phyloP scores from a whole-genome alignment of 495 filamentous ascomycete genomes.

The Aspergillus homomorphus region DNA sequence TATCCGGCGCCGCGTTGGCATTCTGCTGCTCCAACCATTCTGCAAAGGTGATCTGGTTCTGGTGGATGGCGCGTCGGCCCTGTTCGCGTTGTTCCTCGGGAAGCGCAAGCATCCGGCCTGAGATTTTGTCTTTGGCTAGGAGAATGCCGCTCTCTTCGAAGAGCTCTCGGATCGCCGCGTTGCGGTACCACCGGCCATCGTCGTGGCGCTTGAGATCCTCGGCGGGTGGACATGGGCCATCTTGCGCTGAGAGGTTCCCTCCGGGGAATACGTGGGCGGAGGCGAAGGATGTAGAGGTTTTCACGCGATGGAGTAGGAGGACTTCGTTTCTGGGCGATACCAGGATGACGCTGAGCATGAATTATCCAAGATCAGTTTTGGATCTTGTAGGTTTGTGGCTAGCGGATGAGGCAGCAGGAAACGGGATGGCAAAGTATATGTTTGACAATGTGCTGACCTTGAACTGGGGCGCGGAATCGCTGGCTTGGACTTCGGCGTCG shows the following conservation, averaged over 20 bases:
- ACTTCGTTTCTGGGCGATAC: slow-evolving; percentile 84
- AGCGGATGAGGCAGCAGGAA: too few relatives aligned
- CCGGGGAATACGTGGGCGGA: slow-evolving; percentile 96
- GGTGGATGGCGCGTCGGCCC: slow-evolving; percentile 67
- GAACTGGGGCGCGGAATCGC: slow-evolving; percentile 39
- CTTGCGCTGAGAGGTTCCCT: slow-evolving; percentile 72
- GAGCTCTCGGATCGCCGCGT: slow-evolving; percentile 82
- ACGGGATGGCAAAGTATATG: too few relatives aligned
- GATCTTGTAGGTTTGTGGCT: too few relatives aligned
- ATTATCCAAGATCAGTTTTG: too few relatives aligned
- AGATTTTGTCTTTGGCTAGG: slow-evolving; percentile 56
- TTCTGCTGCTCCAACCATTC: slow-evolving; percentile 64
- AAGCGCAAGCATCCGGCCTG: slow-evolving; percentile 53
- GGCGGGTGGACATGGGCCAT: slow-evolving; percentile 55
- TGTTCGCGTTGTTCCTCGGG: slow-evolving; percentile 56
- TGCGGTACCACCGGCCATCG: slow-evolving; percentile 66
- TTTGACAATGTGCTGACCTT: too few relatives aligned
- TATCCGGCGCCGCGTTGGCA: slow-evolving; percentile 62
- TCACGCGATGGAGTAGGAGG: slow-evolving; percentile 81
- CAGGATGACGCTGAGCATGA: slow-evolving; percentile 66
- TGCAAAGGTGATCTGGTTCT: slow-evolving; percentile 54
- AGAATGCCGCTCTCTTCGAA: slow-evolving; percentile 95
- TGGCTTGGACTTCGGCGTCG: slow-evolving; percentile 23
- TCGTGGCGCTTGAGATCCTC: slow-evolving; percentile 52
- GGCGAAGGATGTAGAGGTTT: slow-evolving; percentile 77